phyloP scores from a whole-genome alignment of 108 stramenopile genomes.

The Skeletonema grethae region DNA sequence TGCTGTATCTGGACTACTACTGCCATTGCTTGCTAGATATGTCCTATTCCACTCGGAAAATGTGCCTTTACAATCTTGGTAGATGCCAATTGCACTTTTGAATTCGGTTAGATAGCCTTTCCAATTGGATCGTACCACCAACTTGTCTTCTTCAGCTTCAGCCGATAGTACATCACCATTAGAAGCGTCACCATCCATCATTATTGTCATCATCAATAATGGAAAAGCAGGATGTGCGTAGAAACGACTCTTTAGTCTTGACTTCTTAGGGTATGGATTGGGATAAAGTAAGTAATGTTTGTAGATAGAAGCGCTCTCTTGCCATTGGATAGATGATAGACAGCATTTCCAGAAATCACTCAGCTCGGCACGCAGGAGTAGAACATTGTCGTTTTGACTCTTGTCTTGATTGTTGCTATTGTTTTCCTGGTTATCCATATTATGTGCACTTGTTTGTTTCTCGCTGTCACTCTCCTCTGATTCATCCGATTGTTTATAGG shows the following conservation, averaged over 20 bases:
- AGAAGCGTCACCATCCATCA: neutral
- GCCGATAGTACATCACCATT: constrained; percentile 22
- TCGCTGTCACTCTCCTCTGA: neutral
- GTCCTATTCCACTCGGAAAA: constrained; percentile 6
- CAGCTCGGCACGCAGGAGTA: constrained; percentile 87
- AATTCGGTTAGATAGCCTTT: constrained; percentile 78
- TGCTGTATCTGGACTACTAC: neutral
- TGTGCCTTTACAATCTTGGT: constrained; percentile 12
- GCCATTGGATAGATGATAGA: constrained; percentile 22
- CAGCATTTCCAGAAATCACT: constrained; percentile 84
- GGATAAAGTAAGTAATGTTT: constrained; percentile 89
- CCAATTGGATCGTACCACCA: constrained; percentile 84
- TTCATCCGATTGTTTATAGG: constrained; percentile 7
- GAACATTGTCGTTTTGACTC: constrained; percentile 39
- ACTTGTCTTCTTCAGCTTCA: constrained; percentile 21
- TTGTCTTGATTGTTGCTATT: constrained; percentile 3
- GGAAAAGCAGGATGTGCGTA: constrained; percentile 92
- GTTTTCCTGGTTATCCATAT: neutral
- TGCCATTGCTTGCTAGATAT: neutral
- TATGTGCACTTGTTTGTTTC: constrained; percentile 4
- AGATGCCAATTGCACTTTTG: constrained; percentile 34
- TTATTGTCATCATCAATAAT: constrained; percentile 53
- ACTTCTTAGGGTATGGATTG: constrained; percentile 91
- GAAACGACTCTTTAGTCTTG: constrained; percentile 70
- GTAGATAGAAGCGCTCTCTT: constrained; percentile 28